A percentile compares a stretch with the other conserved stretches of the same genome.
phyloP scores from a whole-genome alignment of 1,284 basidiomycete species.

The Takashimella tepidaria region DNA sequence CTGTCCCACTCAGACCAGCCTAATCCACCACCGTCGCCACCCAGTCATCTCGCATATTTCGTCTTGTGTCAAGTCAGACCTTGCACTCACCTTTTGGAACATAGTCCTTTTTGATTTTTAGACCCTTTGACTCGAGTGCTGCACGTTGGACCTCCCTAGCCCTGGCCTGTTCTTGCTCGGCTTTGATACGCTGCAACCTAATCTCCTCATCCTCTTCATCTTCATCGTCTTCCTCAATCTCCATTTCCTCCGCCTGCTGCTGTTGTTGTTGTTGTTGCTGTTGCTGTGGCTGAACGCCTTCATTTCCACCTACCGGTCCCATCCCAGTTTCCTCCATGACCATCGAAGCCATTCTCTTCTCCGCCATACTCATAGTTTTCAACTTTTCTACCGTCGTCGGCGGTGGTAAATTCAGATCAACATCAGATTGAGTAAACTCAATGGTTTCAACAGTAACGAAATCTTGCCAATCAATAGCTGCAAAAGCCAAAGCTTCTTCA shows the following conservation, averaged over 20 bases:
- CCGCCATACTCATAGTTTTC: slow-evolving; percentile 91
- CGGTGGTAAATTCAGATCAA: slow-evolving; percentile 83
- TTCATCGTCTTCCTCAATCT: slow-evolving; percentile 57
- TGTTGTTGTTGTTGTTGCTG: slow-evolving; percentile 62
- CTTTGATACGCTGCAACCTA: slow-evolving; percentile 60
- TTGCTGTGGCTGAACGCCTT: slow-evolving; percentile 55
- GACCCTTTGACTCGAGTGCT: slow-evolving; percentile 69
- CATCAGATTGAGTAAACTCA: slow-evolving; percentile 91
- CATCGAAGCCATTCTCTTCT: slow-evolving; percentile 98
- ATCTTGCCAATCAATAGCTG: slow-evolving; percentile 99
- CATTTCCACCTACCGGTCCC: slow-evolving; percentile 59
- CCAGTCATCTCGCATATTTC: too few species aligned
- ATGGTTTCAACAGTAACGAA: slow-evolving; percentile 98
- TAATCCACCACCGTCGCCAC: too few species aligned
- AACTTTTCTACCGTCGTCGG: slow-evolving; percentile 93
- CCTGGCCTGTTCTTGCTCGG: slow-evolving; percentile 67
- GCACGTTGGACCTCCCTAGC: slow-evolving; percentile 73
- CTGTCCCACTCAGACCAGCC: too few species aligned
- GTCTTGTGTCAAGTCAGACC: too few species aligned
- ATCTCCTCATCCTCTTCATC: slow-evolving; percentile 56
- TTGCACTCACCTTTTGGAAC: slow-evolving; percentile 84
- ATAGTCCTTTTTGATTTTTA: slow-evolving; percentile 97
- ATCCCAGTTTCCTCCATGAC: slow-evolving; percentile 89
- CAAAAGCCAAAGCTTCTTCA: slow-evolving; percentile 63
- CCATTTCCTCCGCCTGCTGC: slow-evolving; percentile 54